Evolutionary conservation across 1,284 basidiomycete species (phyloP).

Genomic region (Fistulinella staudtii): DNA sequence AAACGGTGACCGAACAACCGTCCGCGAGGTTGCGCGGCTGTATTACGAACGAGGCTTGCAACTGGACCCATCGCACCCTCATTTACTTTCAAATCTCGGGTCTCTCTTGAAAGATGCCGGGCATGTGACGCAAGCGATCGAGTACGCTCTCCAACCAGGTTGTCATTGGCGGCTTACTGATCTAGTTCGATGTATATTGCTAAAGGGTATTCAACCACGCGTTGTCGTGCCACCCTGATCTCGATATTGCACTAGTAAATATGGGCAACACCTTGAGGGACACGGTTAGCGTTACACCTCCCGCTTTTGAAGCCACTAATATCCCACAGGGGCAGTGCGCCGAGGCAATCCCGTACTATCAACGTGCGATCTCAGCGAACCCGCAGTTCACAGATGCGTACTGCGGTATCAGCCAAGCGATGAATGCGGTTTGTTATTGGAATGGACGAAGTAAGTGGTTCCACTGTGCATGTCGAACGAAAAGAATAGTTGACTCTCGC

Average conservation of each 20-base stretch:
- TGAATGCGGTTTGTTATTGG: conserved; percentile 57
- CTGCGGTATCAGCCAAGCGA: conserved; percentile 52
- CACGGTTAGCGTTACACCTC: conserved; percentile 30
- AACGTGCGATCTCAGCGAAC: conserved; percentile 49
- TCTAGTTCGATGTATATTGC: not conserved
- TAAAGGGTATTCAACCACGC: conserved; percentile 35
- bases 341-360: conserved; percentile 54
- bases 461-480: conserved; percentile 10
- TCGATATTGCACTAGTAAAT: conserved; percentile 60
- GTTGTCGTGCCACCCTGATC: conserved; percentile 51
- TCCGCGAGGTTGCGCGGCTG: conserved; percentile 43
- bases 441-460: conserved; percentile 38
- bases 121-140: conserved; percentile 47
- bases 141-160: conserved; percentile 32
- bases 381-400: conserved; percentile 55
- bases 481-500: conserved; percentile 17
- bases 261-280: conserved; percentile 60
- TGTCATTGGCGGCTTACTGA: conserved; percentile 7
- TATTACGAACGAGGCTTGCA: conserved; percentile 55
- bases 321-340: conserved; percentile 41
- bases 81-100: conserved; percentile 59
- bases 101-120: conserved; percentile 60
- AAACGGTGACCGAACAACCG: conserved; percentile 19
- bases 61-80: conserved; percentile 53
- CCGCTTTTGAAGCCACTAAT: not conserved